Percentiles rank a stretch among this genome's conserved stretches.
Conservation (phyloP, 2,329 filamentous ascomycete genomes). For the Thermothelomyces thermophilus region DNA sequence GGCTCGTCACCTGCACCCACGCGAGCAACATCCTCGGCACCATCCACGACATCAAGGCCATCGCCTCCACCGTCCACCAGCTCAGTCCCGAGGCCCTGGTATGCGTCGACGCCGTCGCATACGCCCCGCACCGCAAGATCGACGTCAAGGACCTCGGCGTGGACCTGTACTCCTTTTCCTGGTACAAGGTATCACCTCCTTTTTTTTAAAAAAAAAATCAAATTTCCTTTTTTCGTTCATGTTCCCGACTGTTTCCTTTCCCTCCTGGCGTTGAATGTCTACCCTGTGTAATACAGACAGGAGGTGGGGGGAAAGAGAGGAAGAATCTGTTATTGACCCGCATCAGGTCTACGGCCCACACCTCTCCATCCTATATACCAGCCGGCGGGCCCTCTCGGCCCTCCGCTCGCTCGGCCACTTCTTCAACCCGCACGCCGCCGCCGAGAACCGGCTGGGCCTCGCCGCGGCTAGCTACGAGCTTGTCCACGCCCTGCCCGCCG, state of each 20-base stretch:
- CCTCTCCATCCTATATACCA: conserved; percentile 63
- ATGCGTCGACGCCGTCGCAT: conserved; percentile 70
- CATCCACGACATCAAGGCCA: conserved; percentile 55
- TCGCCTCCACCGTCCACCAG: conserved; percentile 47
- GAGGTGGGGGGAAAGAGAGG: too few species aligned
- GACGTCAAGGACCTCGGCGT: conserved; percentile 63
- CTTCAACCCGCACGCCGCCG: conserved; percentile 55
- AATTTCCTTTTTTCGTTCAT: too few species aligned
- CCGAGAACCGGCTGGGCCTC: conserved; percentile 62
- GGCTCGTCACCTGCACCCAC: conserved; percentile 67
- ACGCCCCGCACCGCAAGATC: conserved; percentile 63
- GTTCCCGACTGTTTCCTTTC: too few species aligned
- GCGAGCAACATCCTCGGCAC: conserved; percentile 67
- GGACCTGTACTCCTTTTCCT: conserved; percentile 72
- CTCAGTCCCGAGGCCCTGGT: conserved; percentile 51
- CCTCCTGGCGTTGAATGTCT: too few species aligned
- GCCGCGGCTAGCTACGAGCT: conserved; percentile 67
- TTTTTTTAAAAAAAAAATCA: too few species aligned
- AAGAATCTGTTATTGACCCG: too few species aligned
- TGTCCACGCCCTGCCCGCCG: conserved; percentile 52
- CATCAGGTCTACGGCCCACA: conserved; percentile 65
- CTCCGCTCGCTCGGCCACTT: conserved; percentile 56
- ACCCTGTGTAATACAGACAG: too few species aligned
- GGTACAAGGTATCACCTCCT: conserved; percentile 58
- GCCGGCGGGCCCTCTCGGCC: conserved; percentile 46